Evolutionary conservation across 768 basidiomycete species (phyloP).

Genomic region (Tricholoma furcatifolium): DNA sequence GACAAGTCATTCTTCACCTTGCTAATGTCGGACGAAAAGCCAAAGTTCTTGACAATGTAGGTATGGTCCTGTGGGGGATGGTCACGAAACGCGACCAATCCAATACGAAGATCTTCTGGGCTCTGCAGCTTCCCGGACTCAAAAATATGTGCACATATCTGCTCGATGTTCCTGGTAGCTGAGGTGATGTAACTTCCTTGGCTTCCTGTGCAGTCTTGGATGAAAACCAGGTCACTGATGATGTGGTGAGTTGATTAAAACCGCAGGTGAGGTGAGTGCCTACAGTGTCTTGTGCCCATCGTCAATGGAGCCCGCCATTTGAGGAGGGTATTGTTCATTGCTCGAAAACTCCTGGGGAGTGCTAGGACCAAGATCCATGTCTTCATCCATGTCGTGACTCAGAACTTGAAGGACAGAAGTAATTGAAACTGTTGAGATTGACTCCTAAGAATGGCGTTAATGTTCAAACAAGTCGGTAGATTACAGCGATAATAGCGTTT

Average conservation of each 20-base stretch:
- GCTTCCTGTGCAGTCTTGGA: conserved; percentile 93
- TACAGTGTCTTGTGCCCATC: conserved; percentile 73
- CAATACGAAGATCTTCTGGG: conserved; percentile 86
- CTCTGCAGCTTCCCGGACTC: conserved; percentile 90
- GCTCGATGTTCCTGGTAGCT: conserved; percentile 94
- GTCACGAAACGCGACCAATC: conserved; percentile 92
- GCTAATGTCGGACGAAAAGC: conserved; percentile 89
- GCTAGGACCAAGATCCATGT: conserved; percentile 65
- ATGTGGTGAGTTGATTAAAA: conserved; percentile 17
- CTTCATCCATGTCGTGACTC: conserved; percentile 63
- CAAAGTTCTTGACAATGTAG: conserved; percentile 91
- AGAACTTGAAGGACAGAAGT: conserved; percentile 10
- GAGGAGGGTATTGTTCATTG: conserved; percentile 31
- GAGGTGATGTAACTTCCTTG: conserved; percentile 91
- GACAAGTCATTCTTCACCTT: conserved; percentile 85
- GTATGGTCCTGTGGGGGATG: conserved; percentile 98
- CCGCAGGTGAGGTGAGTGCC: conserved; percentile 27
- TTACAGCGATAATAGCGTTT: background rate
- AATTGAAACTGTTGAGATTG: conserved; percentile 7
- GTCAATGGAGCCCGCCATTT: conserved; percentile 24
- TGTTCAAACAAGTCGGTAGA: background rate
- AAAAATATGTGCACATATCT: conserved; percentile 93
- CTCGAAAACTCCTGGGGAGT: conserved; percentile 35
- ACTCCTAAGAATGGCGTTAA: conserved; percentile 11
- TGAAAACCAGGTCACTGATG: conserved; percentile 85